Conservation (phyloP, 2,329 filamentous ascomycete genomes). For the Corniculantispora saksenae region DNA sequence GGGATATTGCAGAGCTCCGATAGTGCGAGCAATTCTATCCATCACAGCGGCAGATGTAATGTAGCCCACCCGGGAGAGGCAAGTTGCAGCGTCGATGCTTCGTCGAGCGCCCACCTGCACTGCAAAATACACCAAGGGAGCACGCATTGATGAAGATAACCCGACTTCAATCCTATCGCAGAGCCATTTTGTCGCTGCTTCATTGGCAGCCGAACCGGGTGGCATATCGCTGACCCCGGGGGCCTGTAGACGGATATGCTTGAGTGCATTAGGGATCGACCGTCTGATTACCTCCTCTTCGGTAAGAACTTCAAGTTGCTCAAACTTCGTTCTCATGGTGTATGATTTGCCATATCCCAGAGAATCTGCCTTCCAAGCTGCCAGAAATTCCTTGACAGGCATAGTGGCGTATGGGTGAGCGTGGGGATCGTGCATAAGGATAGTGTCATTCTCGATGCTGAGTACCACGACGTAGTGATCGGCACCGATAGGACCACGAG, state of each 20-base stretch:
- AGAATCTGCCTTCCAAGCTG: constrained; percentile 22
- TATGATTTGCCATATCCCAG: constrained; percentile 24
- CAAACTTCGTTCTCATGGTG: constrained; percentile 24
- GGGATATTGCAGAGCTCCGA: constrained; percentile 23
- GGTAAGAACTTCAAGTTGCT: constrained; percentile 10
- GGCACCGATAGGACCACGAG: constrained; percentile 22
- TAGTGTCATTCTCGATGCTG: constrained; percentile 5
- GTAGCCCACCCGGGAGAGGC: constrained; percentile 21
- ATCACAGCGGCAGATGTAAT: constrained; percentile 13
- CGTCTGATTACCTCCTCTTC: constrained; percentile 24
- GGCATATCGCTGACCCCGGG: constrained; percentile 17
- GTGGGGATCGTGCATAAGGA: constrained; percentile 23
- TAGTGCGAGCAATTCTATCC: constrained; percentile 19
- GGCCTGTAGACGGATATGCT: constrained; percentile 18
- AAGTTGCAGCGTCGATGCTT: constrained; percentile 22
- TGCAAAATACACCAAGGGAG: constrained; percentile 20
- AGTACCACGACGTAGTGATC: constrained; percentile 25
- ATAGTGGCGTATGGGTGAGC: constrained; percentile 23
- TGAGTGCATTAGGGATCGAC: constrained; percentile 18
- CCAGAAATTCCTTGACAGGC: constrained; percentile 21
- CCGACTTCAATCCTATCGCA: constrained; percentile 19
- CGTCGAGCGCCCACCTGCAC: constrained; percentile 23
- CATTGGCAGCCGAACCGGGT: constrained; percentile 20
- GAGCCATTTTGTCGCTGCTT: constrained; percentile 18
- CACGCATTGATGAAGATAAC: constrained; percentile 7